Base-by-base conservation (phyloP, 2,329 filamentous ascomycete species). In the Fusarium palustre region DNA sequence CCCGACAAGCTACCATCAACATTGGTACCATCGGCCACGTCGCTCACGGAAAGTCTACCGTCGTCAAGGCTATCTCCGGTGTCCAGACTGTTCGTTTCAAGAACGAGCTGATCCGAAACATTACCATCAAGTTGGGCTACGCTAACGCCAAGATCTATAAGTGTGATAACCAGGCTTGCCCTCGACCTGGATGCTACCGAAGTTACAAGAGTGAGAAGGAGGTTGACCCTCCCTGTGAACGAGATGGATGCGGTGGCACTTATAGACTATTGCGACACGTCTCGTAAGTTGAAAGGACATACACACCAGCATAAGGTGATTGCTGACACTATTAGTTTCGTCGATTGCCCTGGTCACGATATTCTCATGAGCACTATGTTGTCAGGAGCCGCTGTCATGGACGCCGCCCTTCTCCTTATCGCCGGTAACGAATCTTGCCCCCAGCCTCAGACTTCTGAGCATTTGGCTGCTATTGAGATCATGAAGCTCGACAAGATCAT, bases 281-380 rank as follows among this genome's bases (percentile, higher is more conserved):
- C 77, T 97, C 93, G 91, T 95, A 85, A 87, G 92, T 88, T 53
- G 20, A 43, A 31, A 49, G 39, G 47, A 20, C n/a, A 47, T 12
- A 45, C 12, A 48, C 30, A n/a, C n/a, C 33, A 18, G 10, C 20
- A 22, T 25, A 42, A 60, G 46, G 41, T 39, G 36, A n/a, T 64
- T 64, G 49, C 71, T 77, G 56, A 75, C 54, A 43, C 24, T 46
- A 48, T 24, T 72, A 95, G 93, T 18, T 99, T 98, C 80, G 96
- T 98, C 74, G 96, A 98, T 82, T 98, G 96, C 87, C 96, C 96
- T 59, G 96, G 96, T 82, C 96, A 99, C 92, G 96, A 99, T 84
- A 99, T 99, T 94, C 94, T 99, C 81, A 99, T 99, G 96, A 98
- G 95, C 84, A 99, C 96, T 76, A 99, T 99, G 96, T 91, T 99